Evolutionary conservation across 257 asterid genomes (phyloP).

Genomic region (Jaltomata sinuosa): DNA sequence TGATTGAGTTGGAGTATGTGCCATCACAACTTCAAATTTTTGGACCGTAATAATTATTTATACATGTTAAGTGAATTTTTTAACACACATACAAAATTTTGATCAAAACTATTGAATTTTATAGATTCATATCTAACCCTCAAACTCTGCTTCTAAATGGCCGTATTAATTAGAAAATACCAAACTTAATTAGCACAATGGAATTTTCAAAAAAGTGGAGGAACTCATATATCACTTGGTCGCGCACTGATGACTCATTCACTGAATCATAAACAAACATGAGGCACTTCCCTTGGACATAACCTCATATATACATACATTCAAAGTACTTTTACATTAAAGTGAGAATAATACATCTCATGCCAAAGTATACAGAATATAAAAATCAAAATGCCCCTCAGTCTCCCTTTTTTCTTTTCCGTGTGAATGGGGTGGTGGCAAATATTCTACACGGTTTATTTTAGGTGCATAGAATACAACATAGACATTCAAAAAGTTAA

Average conservation of each 20-base stretch:
- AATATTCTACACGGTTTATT: constrained; percentile 14
- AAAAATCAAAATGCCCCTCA: background rate
- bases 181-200: background rate
- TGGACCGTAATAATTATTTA: no score
- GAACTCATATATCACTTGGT: background rate
- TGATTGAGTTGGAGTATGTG: no score
- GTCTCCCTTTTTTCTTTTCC: background rate
- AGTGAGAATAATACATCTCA: constrained; percentile 19
- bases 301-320: background rate
- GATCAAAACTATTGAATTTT: no score
- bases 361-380: background rate
- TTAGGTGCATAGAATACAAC: background rate
- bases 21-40: no score
- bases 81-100: no score
- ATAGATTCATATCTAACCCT: no score
- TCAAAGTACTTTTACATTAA: background rate
- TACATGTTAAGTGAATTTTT: no score
- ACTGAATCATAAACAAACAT: background rate
- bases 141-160: no score
- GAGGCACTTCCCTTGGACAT: background rate
- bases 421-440: constrained; percentile 18
- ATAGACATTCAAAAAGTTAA: background rate
- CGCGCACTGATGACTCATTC: background rate
- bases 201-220: background rate
- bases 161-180: background rate